phyloP scores from a whole-genome alignment of 768 basidiomycete species.

The Leccinum boreale region DNA sequence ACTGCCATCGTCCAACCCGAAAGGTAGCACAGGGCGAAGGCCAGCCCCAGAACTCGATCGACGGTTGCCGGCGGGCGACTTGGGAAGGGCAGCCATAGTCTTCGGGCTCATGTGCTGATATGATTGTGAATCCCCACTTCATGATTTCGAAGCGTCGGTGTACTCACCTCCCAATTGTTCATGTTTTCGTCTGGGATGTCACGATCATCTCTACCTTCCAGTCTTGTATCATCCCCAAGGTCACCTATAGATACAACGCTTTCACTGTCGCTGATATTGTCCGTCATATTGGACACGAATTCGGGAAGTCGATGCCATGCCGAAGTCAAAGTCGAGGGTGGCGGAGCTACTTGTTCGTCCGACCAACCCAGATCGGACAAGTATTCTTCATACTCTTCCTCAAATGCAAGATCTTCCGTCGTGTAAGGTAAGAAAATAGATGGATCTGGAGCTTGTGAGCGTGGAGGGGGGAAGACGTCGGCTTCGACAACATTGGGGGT shows the following conservation, averaged over 20 bases:
- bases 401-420: constrained; percentile 90
- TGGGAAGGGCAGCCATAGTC: constrained; percentile 89
- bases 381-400: constrained; percentile 96
- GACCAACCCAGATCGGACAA: constrained; percentile 82
- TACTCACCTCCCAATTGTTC: constrained; percentile 93
- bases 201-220: constrained; percentile 62
- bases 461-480: constrained; percentile 94
- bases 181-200: constrained; percentile 73
- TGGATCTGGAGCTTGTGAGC: constrained; percentile 80
- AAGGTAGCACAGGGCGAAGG: constrained; percentile 77
- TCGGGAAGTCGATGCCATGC: constrained; percentile 86
- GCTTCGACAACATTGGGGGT: constrained; percentile 77
- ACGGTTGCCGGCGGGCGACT: constrained; percentile 80
- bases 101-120: constrained; percentile 91
- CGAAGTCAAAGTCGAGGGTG: constrained; percentile 36
- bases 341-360: constrained; percentile 48
- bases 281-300: constrained; percentile 76
- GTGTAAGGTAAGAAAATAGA: constrained; percentile 87
- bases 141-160: background rate
- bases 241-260: constrained; percentile 90
- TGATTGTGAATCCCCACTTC: background rate
- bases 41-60: constrained; percentile 83
- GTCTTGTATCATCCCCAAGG: constrained; percentile 72
- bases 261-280: constrained; percentile 92
- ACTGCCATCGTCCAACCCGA: constrained; percentile 72